Conservation (phyloP, 441 rosid genomes). For the Biscutella laevigata region DNA sequence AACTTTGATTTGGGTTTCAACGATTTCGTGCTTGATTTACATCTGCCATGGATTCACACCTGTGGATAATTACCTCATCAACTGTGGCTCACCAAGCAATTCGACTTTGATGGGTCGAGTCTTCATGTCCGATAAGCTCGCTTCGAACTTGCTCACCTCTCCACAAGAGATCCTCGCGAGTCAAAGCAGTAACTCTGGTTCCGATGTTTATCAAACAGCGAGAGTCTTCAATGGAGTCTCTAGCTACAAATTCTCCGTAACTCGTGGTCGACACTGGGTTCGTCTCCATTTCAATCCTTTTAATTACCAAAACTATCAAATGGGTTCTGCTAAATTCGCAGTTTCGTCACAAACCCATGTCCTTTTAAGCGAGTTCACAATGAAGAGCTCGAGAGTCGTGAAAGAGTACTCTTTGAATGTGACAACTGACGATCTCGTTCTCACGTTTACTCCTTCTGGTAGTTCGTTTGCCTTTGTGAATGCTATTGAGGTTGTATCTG, state of each 20-base stretch:
- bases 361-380: slow-evolving; percentile 44
- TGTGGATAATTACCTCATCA: slow-evolving; percentile 54
- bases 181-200: slow-evolving; percentile 27
- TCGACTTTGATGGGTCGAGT: slow-evolving; percentile 40
- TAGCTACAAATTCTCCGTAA: slow-evolving; percentile 49
- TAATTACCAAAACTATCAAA: slow-evolving; percentile 34
- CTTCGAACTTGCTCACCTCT: slow-evolving; percentile 50
- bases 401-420: slow-evolving; percentile 68
- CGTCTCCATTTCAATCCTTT: slow-evolving; percentile 80
- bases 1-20: slow-evolving; percentile 28
- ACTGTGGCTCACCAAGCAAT: slow-evolving; percentile 67
- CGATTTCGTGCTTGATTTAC: slow-evolving; percentile 33
- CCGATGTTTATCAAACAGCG: slow-evolving; percentile 55
- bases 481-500: slow-evolving; percentile 71
- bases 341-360: slow-evolving; percentile 45
- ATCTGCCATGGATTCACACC: slow-evolving; percentile 57
- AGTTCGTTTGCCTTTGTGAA: slow-evolving; percentile 64
- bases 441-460: slow-evolving; percentile 48
- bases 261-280: slow-evolving; percentile 77
- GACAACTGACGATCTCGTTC: slow-evolving; percentile 35
- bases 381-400: slow-evolving; percentile 22
- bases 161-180: slow-evolving; percentile 31
- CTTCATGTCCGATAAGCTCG: slow-evolving; percentile 57
- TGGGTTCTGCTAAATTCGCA: slow-evolving; percentile 52
- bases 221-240: slow-evolving; percentile 50